Base-by-base conservation (phyloP, 495 filamentous ascomycete genomes). In the Annulohypoxylon moriforme region DNA sequence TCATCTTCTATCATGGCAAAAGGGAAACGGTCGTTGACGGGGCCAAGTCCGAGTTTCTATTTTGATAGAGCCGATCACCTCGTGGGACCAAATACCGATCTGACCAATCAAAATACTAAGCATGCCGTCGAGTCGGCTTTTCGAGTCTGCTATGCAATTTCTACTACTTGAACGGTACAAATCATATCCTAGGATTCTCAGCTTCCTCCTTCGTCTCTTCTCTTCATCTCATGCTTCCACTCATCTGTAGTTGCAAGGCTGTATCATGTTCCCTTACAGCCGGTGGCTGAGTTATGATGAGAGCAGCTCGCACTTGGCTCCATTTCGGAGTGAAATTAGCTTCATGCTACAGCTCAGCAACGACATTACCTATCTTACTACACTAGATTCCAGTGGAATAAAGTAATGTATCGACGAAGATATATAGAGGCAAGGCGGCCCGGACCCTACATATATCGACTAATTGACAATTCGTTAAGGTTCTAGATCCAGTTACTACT, bases 81-180 rank as follows among this genome's bases (percentile, higher is more conserved):
- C 38, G 3, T 40, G 64, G 69, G 64, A 50, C 34, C 14, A 46
- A 27, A 72, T 42, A 60, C 75, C 75, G 72, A 77, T n/a, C 63
- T 0, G 38, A 31, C 75, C 72, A 77, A 77, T 77, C 47, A 71
- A 31, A 18, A 10, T 24, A 25, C 33, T 33, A 14, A 38, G 1
- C 25, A 22, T 22, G 6, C 34, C 27, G 11, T 56, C 31, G 4
- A 56, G 14, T 29, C 7, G 31, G n/a, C 7, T 1, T n/a, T 2
- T 56, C 5, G 6, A 14, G 44, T 27, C 38, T 9, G 33, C 8
- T 5, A 22, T 10, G 31, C 14, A 25, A 25, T 4, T 14, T 60
- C 63, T 1, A 49, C 57, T 52, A 25, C 25, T 63, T 61, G 8
- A 1, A 34, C 27, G 10, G 13, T 55, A 13, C 44, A 56, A 64